Percentiles rank a stretch among this genome's conserved stretches.
These are phyloP conservation scores for Mangifera indica DNA, from an alignment of 345 rosid species.

Conservation along the genomic window DNA sequence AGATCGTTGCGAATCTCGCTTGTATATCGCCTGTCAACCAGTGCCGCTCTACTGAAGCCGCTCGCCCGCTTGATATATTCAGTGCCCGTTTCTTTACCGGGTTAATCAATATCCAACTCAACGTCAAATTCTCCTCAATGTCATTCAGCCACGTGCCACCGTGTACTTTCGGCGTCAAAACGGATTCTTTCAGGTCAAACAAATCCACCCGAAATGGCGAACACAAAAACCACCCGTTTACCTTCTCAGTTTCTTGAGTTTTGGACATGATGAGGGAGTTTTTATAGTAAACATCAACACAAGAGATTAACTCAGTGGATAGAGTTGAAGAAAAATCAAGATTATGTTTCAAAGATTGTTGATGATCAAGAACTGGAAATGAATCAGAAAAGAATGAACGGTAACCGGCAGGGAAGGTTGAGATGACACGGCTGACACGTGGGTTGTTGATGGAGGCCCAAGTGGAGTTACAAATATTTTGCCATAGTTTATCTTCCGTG, in stretches of 20 bases:
- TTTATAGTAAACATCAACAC: slow-evolving; percentile 64
- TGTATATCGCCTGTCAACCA: slow-evolving; percentile 70
- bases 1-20: slow-evolving; percentile 44
- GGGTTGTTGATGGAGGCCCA: slow-evolving; percentile 64
- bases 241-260: slow-evolving; percentile 44
- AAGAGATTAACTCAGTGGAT: slow-evolving; percentile 48
- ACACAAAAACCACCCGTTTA: slow-evolving; percentile 47
- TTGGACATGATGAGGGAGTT: slow-evolving; percentile 45
- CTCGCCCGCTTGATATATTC: slow-evolving; percentile 52
- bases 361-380: slow-evolving; percentile 37
- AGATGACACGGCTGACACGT: slow-evolving; percentile 35
- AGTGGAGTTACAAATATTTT: slow-evolving; percentile 34
- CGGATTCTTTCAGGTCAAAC: slow-evolving; percentile 50
- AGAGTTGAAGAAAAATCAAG: slow-evolving; percentile 9
- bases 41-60: slow-evolving; percentile 62
- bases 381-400: slow-evolving; percentile 70
- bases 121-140: slow-evolving; percentile 46
- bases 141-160: slow-evolving; percentile 38
- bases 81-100: slow-evolving; percentile 52
- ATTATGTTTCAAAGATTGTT: slow-evolving; percentile 5
- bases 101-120: slow-evolving; percentile 76
- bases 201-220: slow-evolving; percentile 70
- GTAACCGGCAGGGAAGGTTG: slow-evolving; percentile 53
- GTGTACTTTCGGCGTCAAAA: slow-evolving; percentile 27
- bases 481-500: slow-evolving; percentile 55